These are phyloP conservation scores for Xylaria polymorpha DNA, from an alignment of 2,329 filamentous ascomycete species.

Conservation along the genomic window DNA sequence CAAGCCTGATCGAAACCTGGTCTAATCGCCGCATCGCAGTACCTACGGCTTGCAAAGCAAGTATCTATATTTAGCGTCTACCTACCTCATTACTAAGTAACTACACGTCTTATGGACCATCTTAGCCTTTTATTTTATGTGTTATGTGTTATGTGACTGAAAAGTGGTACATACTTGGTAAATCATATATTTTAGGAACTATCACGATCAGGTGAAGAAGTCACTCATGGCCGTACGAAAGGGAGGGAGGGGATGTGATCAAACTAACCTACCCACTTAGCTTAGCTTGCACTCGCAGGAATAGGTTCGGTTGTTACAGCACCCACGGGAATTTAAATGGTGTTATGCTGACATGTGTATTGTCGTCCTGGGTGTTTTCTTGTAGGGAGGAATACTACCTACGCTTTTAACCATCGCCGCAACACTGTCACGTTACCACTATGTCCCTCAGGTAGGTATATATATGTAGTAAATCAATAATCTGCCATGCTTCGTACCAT, in stretches of 20 bases:
- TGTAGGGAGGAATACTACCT: not conserved
- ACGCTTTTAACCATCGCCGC: not conserved
- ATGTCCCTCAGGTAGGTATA: not conserved
- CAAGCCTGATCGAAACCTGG: not conserved
- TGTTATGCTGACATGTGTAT: not conserved
- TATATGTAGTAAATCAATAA: not conserved
- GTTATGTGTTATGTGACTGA: not conserved
- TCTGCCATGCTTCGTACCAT: not conserved
- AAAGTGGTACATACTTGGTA: not conserved
- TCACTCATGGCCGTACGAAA: not conserved
- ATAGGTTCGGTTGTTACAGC: not conserved
- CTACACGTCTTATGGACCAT: not conserved
- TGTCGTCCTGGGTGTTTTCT: not conserved
- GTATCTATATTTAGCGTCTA: constrained; percentile 1
- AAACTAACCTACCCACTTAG: not conserved
- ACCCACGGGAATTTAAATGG: not conserved
- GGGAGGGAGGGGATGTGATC: constrained; percentile 1
- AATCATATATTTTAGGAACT: not conserved
- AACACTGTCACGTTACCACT: not conserved
- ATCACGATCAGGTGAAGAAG: constrained; percentile 5
- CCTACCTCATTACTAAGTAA: constrained; percentile 1
- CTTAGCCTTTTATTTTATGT: too few species aligned
- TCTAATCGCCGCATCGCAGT: not conserved
- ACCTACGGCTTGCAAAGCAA: constrained; percentile 6
- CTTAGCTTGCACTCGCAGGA: constrained; percentile 2